A percentile compares a stretch with the other conserved stretches of the same genome.
These are phyloP conservation scores for Penicillium chermesinum DNA, from an alignment of 495 filamentous ascomycete genomes.

Conservation along the genomic window DNA sequence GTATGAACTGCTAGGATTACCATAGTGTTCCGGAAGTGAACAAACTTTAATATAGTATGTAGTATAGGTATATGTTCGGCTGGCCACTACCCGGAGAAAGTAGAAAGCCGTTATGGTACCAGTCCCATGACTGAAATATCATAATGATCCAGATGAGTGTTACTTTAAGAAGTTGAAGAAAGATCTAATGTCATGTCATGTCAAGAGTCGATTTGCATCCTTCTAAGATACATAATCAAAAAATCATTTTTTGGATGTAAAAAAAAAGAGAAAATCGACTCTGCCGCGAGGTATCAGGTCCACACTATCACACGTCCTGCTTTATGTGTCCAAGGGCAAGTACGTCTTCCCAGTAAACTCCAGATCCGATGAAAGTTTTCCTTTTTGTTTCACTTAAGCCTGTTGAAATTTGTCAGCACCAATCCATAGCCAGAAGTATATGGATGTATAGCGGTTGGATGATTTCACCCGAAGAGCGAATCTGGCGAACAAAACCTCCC, in stretches of 20 bases:
- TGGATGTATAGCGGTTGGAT: no score
- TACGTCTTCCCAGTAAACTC: constrained; percentile 36
- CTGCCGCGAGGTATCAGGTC: constrained; percentile 31
- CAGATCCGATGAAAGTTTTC: constrained; percentile 32
- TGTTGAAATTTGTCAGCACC: constrained; percentile 9
- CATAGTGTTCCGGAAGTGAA: no score
- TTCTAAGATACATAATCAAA: constrained; percentile 43
- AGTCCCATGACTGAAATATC: no score
- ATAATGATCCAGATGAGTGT: no score
- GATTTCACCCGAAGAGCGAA: no score
- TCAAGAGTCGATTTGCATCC: constrained; percentile 45
- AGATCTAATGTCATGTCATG: constrained; percentile 31
- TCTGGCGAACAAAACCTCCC: not conserved
- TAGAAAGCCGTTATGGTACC: no score
- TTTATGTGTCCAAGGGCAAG: constrained; percentile 29
- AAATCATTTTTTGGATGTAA: constrained; percentile 35
- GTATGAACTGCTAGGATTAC: no score
- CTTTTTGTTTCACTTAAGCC: constrained; percentile 42
- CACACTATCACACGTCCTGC: constrained; percentile 32
- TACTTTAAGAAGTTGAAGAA: not conserved
- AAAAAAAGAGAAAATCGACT: constrained; percentile 40
- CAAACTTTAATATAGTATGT: not conserved
- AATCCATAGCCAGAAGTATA: not conserved
- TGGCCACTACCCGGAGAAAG: not conserved
- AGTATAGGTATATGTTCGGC: no score